Evolutionary conservation across 352 stramenopile genomes (phyloP).

Genomic region (Elongisporangium undulatum): DNA sequence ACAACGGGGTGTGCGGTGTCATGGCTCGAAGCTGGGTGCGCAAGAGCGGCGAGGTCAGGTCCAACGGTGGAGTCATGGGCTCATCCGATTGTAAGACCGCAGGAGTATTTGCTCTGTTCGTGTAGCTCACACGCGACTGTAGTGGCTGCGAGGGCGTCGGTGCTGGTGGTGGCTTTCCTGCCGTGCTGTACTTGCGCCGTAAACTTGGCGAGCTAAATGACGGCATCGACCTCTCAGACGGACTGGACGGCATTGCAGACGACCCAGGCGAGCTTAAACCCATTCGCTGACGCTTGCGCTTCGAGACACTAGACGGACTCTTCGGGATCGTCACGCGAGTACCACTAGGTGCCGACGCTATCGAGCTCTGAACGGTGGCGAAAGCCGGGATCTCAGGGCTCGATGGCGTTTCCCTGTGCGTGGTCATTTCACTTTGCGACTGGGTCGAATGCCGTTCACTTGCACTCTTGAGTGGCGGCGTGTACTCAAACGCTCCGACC

Average conservation of each 20-base stretch:
- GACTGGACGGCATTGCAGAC: slow-evolving; percentile 6
- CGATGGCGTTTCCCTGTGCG: slow-evolving; percentile 10
- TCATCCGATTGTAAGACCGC: slow-evolving; percentile 36
- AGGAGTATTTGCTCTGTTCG: slow-evolving; percentile 11
- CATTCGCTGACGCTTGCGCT: slow-evolving; percentile 49
- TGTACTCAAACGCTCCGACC: slow-evolving; percentile 74
- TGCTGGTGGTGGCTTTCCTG: slow-evolving; percentile 18
- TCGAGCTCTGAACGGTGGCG: slow-evolving; percentile 20
- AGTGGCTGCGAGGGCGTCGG: slow-evolving; percentile 29
- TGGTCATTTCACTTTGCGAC: too few relatives aligned
- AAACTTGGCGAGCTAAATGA: slow-evolving; percentile 40
- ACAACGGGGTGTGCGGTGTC: slow-evolving; percentile 79
- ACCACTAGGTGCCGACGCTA: too few relatives aligned
- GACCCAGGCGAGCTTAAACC: slow-evolving; percentile 8
- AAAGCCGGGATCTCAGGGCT: slow-evolving; percentile 55
- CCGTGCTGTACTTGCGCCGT: slow-evolving; percentile 65
- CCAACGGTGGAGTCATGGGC: slow-evolving; percentile 51
- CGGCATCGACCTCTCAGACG: slow-evolving; percentile 10
- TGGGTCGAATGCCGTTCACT: neutral
- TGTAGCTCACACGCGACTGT: slow-evolving; percentile 10
- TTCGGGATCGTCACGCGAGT: too few relatives aligned
- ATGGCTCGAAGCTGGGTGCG: slow-evolving; percentile 79
- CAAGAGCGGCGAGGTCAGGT: slow-evolving; percentile 73
- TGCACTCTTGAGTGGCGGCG: slow-evolving; percentile 33
- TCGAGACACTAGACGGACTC: slow-evolving; percentile 16